Conservation (phyloP, 371 early-diverging fungal species). For the Mucor mucedo region DNA sequence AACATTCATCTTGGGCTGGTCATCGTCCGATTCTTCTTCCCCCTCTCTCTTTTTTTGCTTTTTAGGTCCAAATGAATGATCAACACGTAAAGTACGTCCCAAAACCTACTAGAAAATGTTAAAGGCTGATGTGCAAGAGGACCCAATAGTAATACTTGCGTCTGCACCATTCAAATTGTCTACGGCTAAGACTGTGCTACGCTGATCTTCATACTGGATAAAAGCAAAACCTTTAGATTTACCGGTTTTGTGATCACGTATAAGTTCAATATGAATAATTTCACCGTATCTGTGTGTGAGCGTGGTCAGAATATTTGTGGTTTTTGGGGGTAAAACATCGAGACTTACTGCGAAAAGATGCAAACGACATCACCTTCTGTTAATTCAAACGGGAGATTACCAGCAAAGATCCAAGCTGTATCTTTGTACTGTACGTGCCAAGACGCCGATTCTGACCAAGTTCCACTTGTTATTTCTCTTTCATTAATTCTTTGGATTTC, state of each 20-base stretch:
- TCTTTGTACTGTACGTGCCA: constrained; percentile 94
- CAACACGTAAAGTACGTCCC: constrained; percentile 41
- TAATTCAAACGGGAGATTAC: constrained; percentile 82
- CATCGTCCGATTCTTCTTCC: constrained; percentile 55
- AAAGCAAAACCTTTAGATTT: constrained; percentile 91
- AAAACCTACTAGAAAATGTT: constrained; percentile 23
- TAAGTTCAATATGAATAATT: constrained; percentile 85
- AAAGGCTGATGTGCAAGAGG: background rate
- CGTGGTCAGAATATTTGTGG: background rate
- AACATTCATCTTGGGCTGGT: constrained; percentile 79
- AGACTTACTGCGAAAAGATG: constrained; percentile 87
- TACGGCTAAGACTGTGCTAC: constrained; percentile 90
- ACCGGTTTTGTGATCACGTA: constrained; percentile 86
- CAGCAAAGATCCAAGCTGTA: constrained; percentile 90
- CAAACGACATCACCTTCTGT: constrained; percentile 93
- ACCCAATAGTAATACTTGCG: constrained; percentile 38
- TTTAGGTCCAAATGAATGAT: constrained; percentile 62
- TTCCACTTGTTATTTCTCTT: constrained; percentile 55
- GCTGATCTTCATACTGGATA: constrained; percentile 92
- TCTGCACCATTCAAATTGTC: constrained; percentile 92
- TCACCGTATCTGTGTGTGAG: constrained; percentile 77
- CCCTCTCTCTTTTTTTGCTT: constrained; percentile 41
- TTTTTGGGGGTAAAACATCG: background rate
- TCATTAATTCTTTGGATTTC: constrained; percentile 79
- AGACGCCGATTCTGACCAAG: constrained; percentile 58